Conservation (phyloP, 768 basidiomycete genomes). For the Psilocybe sp. region DNA sequence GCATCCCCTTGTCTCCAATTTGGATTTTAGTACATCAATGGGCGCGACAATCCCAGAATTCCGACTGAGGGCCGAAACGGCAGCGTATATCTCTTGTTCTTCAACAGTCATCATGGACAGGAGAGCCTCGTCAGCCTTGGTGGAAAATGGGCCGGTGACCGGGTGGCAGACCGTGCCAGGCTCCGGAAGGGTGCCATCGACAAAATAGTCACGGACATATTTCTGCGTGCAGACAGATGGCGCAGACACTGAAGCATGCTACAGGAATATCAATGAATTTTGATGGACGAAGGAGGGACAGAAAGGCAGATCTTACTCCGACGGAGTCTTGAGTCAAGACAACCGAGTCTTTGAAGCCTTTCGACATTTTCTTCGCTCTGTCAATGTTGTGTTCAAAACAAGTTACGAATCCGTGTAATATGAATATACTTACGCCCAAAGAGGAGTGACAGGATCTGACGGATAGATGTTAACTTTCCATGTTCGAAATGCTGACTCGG, state of each 20-base stretch:
- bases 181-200: slow-evolving; percentile 35
- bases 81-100: slow-evolving; percentile 2
- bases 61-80: slow-evolving; percentile 9
- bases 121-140: neutral
- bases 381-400: neutral
- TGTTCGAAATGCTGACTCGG: neutral
- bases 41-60: neutral
- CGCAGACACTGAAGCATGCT: slow-evolving; percentile 33
- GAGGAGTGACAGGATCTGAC: slow-evolving; percentile 29
- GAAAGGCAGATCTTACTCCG: slow-evolving; percentile 25
- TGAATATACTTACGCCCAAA: slow-evolving; percentile 18
- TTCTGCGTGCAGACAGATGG: slow-evolving; percentile 31
- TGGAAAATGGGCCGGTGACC: slow-evolving; percentile 23
- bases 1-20: no score
- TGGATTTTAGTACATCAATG: neutral
- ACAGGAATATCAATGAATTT: neutral
- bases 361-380: slow-evolving; percentile 37
- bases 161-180: slow-evolving; percentile 38
- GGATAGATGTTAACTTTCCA: neutral
- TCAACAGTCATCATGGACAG: neutral
- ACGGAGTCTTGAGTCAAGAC: slow-evolving; percentile 39
- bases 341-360: slow-evolving; percentile 31
- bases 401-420: neutral
- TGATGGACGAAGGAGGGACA: neutral
- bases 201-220: slow-evolving; percentile 37